These are phyloP conservation scores for Macaranga tanarius DNA, from an alignment of 441 rosid genomes.

Conservation along the genomic window DNA sequence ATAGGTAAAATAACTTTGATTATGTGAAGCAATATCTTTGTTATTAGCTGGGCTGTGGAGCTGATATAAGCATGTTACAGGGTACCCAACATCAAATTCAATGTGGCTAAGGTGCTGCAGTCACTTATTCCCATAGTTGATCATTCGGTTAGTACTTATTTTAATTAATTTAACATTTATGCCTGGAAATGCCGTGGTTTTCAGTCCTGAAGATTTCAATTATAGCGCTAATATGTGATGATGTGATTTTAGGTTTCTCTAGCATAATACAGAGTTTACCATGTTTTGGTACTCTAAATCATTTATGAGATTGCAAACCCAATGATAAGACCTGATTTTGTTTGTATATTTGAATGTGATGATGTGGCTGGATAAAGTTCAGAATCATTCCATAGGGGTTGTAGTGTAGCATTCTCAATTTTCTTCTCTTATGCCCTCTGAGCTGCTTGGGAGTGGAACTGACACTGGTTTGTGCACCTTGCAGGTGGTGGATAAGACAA, in stretches of 20 bases:
- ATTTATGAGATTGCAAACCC: not conserved
- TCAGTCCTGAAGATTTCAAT: not conserved
- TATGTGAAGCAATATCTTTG: not conserved
- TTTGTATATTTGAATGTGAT: not conserved
- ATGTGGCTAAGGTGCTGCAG: slow-evolving; percentile 92
- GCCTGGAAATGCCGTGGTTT: not conserved
- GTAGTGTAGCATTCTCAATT: too few relatives aligned
- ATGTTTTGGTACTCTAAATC: not conserved
- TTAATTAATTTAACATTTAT: slow-evolving; percentile 2
- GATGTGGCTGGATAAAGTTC: not conserved
- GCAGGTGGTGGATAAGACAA: slow-evolving; percentile 77
- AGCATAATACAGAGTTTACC: not conserved
- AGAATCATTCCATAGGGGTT: not conserved
- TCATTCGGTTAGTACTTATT: slow-evolving; percentile 63
- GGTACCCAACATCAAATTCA: slow-evolving; percentile 95
- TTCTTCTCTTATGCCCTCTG: not conserved
- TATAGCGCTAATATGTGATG: not conserved
- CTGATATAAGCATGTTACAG: slow-evolving; percentile 40
- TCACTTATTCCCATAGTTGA: slow-evolving; percentile 87
- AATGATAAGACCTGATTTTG: not conserved
- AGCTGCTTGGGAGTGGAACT: not conserved
- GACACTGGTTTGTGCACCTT: slow-evolving; percentile 12
- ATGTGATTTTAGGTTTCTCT: not conserved
- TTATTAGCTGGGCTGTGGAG: slow-evolving; percentile 10
- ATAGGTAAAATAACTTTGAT: slow-evolving; percentile 49